phyloP scores from a whole-genome alignment of 2,329 filamentous ascomycete species.

The Thyridium curvatum region DNA sequence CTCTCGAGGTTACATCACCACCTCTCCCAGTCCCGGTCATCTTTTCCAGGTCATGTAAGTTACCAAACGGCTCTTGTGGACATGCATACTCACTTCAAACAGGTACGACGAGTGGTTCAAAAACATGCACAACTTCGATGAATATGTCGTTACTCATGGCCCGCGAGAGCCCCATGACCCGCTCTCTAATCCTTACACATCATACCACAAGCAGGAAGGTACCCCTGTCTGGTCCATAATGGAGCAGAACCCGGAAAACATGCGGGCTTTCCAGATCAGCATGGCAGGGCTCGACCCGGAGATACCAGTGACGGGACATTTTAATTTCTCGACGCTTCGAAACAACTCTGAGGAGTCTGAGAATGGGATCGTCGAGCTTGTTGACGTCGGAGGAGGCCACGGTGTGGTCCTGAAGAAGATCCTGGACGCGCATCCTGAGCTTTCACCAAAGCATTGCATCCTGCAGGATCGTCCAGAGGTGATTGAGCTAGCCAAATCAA shows the following conservation, averaged over 20 bases:
- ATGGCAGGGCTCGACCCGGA: slow-evolving; percentile 24
- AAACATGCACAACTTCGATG: no score
- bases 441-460: slow-evolving; percentile 15
- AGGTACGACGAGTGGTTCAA: no score
- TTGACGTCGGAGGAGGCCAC: slow-evolving; percentile 23
- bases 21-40: no score
- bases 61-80: no score
- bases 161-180: slow-evolving; percentile 18
- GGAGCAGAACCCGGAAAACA: slow-evolving; percentile 19
- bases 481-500: slow-evolving; percentile 14
- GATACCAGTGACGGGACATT: slow-evolving; percentile 22
- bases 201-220: slow-evolving; percentile 22
- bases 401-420: slow-evolving; percentile 21
- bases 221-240: slow-evolving; percentile 25
- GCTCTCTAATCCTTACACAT: slow-evolving; percentile 21
- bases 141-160: no score
- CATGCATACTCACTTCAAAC: no score
- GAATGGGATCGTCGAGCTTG: slow-evolving; percentile 15
- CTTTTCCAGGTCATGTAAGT: no score
- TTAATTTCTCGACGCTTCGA: slow-evolving; percentile 19
- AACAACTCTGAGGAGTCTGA: slow-evolving; percentile 11
- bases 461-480: slow-evolving; percentile 19
- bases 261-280: slow-evolving; percentile 20
- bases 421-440: slow-evolving; percentile 17
- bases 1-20: no score